Percentiles rank a stretch among this genome's conserved stretches.
phyloP scores from a whole-genome alignment of 225 moss, liverwort and hornwort genomes.

The Sphagnum contortum region DNA sequence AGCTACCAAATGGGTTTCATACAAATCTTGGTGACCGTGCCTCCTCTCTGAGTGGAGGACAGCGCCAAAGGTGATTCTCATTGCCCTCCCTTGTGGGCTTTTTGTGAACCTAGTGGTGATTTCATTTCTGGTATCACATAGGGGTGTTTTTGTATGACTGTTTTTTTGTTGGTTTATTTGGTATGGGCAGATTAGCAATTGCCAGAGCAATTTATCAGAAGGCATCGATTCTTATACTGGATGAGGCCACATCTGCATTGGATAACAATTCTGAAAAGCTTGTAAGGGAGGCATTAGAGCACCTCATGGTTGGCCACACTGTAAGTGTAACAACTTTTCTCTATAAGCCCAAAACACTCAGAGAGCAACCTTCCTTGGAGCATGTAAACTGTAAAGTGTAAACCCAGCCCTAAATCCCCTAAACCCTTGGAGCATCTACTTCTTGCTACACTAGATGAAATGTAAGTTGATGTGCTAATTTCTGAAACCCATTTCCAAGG shows the following conservation, averaged over 20 bases:
- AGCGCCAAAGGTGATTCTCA: slow-evolving; percentile 66
- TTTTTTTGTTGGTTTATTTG: neutral
- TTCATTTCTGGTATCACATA: no score
- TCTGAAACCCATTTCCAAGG: no score
- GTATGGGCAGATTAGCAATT: slow-evolving; percentile 68
- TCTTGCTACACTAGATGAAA: no score
- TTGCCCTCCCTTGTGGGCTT: neutral
- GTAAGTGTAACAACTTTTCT: slow-evolving; percentile 24
- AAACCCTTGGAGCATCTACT: no score
- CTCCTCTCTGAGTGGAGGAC: slow-evolving; percentile 87
- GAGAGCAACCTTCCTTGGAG: no score
- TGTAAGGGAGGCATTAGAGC: slow-evolving; percentile 79
- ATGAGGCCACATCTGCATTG: slow-evolving; percentile 97
- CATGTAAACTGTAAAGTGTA: no score
- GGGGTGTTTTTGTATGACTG: neutral
- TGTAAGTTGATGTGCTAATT: no score
- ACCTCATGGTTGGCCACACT: slow-evolving; percentile 71
- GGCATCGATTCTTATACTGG: slow-evolving; percentile 78
- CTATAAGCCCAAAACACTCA: no score
- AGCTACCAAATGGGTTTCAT: slow-evolving; percentile 65
- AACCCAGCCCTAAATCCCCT: no score
- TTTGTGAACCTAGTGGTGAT: neutral
- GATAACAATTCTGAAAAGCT: slow-evolving; percentile 94
- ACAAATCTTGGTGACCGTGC: slow-evolving; percentile 91
- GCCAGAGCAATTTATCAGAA: slow-evolving; percentile 94